phyloP scores from a whole-genome alignment of 1,284 basidiomycete species.

The Ganoderma sinense region DNA sequence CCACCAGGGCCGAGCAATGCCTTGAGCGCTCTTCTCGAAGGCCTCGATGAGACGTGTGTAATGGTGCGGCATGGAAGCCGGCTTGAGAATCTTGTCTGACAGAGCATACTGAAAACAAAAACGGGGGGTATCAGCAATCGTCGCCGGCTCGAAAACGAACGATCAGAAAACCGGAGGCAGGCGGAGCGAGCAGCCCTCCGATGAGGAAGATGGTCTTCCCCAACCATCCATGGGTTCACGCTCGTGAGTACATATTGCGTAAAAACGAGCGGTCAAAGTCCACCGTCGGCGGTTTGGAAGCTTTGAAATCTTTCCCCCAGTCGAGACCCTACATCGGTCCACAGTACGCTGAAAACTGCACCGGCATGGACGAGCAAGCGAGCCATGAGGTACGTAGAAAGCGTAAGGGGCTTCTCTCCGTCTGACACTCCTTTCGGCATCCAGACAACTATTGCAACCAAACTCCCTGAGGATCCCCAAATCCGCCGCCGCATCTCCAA shows the following conservation, averaged over 20 bases:
- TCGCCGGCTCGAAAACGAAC: not conserved
- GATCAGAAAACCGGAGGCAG: not conserved
- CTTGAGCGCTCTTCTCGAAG: constrained; percentile 73
- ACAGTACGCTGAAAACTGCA: not conserved
- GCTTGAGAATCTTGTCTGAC: constrained; percentile 66
- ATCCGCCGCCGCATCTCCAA: not conserved
- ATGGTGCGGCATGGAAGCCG: constrained; percentile 73
- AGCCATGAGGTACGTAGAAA: not conserved
- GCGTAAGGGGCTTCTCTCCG: not conserved
- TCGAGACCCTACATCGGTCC: not conserved
- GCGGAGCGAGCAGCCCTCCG: not conserved
- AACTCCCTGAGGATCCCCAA: not conserved
- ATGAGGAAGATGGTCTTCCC: not conserved
- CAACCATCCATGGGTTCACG: not conserved
- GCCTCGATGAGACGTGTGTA: constrained; percentile 76
- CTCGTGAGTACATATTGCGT: not conserved
- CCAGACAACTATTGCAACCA: too few species aligned
- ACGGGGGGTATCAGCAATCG: not conserved
- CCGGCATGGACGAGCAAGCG: not conserved
- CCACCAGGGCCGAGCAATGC: constrained; percentile 82
- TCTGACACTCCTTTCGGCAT: not conserved
- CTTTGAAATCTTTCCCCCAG: not conserved
- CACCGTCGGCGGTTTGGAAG: not conserved
- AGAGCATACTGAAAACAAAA: constrained; percentile 61
- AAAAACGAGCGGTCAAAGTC: not conserved